Base-by-base conservation (phyloP, 2,329 filamentous ascomycete genomes). In the Aureobasidium sp. region DNA sequence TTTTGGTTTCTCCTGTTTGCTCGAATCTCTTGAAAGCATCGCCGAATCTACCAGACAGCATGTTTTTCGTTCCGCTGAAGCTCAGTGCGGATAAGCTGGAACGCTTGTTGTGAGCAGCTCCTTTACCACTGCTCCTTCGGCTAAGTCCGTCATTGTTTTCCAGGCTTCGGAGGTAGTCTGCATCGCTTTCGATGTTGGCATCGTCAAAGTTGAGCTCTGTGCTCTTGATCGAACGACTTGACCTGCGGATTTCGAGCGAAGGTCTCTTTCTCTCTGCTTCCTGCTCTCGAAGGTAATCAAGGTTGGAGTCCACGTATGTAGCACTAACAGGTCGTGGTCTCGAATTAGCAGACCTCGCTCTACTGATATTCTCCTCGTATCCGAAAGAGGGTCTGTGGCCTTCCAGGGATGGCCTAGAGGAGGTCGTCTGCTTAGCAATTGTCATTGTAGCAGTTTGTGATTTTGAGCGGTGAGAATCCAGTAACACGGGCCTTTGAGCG, bases 11-110 rank as follows among this genome's bases (percentile, higher is more conserved):
- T 34, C 27, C 45, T 3, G 27, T 30, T 16, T 38, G 44, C 44
- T 98, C 93, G 61, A 97, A 97, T 5, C 86, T 80, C 64, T 91
- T 89, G 71, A 97, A 96, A 3, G 91, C 90, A 62, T 96, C 90
- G 0, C 90, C 89, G 66, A 97, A 96, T 61, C 86, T 89, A 21
- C 90, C 88, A 4, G 84, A 85, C n/a, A 96, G 75, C 32, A 95
- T 81, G 54, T 82, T 88, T 10, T 49, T 49, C 3, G 45, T 49
- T 22, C 34, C 34, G 16, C 45, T 39, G 8, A 49, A 30, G 68
- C 93, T 95, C 52, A 86, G 77, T 1, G 78, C 80, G 11, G 80
- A 78, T 58, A 95, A 70, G 66, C 88, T 93, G 1, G 83, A 77
- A 10, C 87, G 80, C 67, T 95, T 95, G 41, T 73, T 71, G 59